These are phyloP conservation scores for Lentinus tigrinus DNA, from an alignment of 768 basidiomycete species.

Conservation along the genomic window DNA sequence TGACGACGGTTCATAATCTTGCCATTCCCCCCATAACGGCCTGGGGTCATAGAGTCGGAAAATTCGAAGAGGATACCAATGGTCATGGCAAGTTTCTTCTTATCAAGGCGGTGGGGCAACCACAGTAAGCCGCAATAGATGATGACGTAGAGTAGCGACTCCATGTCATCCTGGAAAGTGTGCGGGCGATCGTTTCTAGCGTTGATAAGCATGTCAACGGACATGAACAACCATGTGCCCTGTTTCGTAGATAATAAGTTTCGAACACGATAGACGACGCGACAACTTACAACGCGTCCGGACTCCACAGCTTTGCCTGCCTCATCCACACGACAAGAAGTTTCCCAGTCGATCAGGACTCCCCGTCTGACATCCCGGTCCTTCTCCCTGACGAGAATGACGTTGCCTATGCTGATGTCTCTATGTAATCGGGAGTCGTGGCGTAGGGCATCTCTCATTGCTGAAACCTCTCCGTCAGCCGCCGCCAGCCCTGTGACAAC, in stretches of 20 bases:
- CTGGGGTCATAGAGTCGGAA: too few relatives aligned
- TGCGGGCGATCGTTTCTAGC: not conserved
- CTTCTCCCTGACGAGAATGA: not conserved
- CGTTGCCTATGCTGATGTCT: slow-evolving; percentile 4
- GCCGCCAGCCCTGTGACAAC: not conserved
- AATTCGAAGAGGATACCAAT: too few relatives aligned
- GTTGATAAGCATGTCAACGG: not conserved
- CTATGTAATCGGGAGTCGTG: not conserved
- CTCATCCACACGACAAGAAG: not conserved
- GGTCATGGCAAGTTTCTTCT: not conserved
- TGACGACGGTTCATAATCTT: too few relatives aligned
- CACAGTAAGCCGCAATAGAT: slow-evolving; percentile 5
- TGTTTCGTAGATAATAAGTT: not conserved
- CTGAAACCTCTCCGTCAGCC: not conserved
- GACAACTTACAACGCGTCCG: not conserved
- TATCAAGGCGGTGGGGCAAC: not conserved
- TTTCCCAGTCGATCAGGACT: slow-evolving; percentile 12
- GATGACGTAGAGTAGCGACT: slow-evolving; percentile 8
- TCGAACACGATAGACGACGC: not conserved
- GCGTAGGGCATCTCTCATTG: not conserved
- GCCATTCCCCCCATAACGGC: too few relatives aligned
- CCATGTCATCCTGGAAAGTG: slow-evolving; percentile 14
- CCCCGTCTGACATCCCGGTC: not conserved
- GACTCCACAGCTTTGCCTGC: not conserved
- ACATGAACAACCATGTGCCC: slow-evolving; percentile 15